A percentile compares a stretch with the other conserved stretches of the same genome.
Conservation (phyloP, 768 basidiomycete genomes). For the Leccinum subgranulosum region DNA sequence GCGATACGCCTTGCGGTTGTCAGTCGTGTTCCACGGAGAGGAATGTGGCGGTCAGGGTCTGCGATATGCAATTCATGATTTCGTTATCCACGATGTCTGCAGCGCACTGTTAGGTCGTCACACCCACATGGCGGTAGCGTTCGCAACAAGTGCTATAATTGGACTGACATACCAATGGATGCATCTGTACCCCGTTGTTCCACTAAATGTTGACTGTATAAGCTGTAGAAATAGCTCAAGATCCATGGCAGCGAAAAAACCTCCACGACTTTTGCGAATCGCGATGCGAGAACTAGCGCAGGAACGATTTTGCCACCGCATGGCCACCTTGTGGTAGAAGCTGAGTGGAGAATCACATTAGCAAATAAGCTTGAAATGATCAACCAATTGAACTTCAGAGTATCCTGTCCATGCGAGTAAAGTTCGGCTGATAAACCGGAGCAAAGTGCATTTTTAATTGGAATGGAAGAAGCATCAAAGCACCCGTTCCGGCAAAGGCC, state of each 20-base stretch:
- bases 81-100: conserved; percentile 5
- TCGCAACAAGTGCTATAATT: background rate
- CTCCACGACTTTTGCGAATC: background rate
- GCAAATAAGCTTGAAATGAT: background rate
- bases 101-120: background rate
- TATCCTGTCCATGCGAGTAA: background rate
- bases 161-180: background rate
- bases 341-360: background rate
- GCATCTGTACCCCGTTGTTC: background rate
- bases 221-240: background rate
- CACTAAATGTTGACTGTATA: background rate
- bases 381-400: background rate
- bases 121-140: background rate
- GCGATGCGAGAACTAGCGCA: too few relatives aligned
- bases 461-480: background rate
- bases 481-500: background rate
- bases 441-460: background rate
- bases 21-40: background rate
- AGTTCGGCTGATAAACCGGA: background rate
- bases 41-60: conserved; percentile 6
- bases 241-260: background rate
- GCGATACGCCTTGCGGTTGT: background rate
- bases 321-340: conserved; percentile 4
- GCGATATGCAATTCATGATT: conserved; percentile 1
- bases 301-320: background rate